Evolutionary conservation across 495 filamentous ascomycete species (phyloP).

Genomic region (Xylaria grammica): DNA sequence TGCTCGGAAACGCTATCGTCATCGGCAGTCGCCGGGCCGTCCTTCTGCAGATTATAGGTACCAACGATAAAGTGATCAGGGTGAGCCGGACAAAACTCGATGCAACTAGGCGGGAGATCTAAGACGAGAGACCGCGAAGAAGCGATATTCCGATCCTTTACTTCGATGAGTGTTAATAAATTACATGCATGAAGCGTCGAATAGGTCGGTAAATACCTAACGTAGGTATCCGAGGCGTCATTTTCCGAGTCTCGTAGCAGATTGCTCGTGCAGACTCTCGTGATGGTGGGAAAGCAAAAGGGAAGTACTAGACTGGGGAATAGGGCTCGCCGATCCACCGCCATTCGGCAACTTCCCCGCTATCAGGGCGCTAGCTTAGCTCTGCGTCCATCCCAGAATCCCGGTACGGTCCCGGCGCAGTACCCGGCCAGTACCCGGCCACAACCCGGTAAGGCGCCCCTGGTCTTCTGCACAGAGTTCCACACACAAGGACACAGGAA

Average conservation of each 20-base stretch:
- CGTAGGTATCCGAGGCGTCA: background rate
- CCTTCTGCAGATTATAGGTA: constrained; percentile 77
- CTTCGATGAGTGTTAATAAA: constrained; percentile 23
- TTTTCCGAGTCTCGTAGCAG: background rate
- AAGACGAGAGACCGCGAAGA: constrained; percentile 51
- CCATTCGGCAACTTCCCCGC: constrained; percentile 19
- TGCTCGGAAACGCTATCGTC: constrained; percentile 31
- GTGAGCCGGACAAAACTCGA: constrained; percentile 74
- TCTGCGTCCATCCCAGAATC: background rate
- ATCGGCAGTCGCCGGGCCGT: constrained; percentile 33
- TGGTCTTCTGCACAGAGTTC: background rate
- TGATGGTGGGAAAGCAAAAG: constrained; percentile 2
- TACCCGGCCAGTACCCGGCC: too few relatives aligned
- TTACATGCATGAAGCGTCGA: too few relatives aligned
- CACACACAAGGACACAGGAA: background rate
- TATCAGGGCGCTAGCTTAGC: constrained; percentile 12
- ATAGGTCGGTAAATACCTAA: background rate
- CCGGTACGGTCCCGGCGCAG: too few relatives aligned
- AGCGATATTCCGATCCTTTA: constrained; percentile 24
- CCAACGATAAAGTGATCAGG: constrained; percentile 78
- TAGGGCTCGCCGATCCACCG: constrained; percentile 3
- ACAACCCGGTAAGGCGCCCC: background rate
- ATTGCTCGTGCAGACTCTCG: background rate
- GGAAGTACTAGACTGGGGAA: too few relatives aligned
- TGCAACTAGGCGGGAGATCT: constrained; percentile 77